Evolutionary conservation across 2,329 filamentous ascomycete species (phyloP).

Genomic region (Pyrenochaeta sp.): DNA sequence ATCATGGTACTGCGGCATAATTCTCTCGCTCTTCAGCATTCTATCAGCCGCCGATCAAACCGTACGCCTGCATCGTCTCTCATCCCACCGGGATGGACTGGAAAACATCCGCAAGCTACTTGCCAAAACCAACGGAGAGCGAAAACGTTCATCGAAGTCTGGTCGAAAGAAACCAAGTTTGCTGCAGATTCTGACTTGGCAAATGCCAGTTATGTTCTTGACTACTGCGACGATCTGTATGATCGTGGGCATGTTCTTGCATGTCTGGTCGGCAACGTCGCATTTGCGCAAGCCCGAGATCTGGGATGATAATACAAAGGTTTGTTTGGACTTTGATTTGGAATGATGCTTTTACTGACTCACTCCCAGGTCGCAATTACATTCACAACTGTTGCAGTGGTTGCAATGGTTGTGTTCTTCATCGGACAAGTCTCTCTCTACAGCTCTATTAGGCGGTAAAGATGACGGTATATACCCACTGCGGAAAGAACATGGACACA

Average conservation of each 20-base stretch:
- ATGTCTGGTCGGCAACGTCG: conserved; percentile 47
- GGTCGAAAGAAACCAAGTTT: conserved; percentile 32
- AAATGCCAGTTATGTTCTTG: conserved; percentile 49
- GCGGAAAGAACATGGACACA: no score
- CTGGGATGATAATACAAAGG: conserved; percentile 45
- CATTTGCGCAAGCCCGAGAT: conserved; percentile 27
- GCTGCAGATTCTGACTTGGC: conserved; percentile 47
- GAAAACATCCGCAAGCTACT: conserved; percentile 46
- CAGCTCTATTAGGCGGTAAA: conserved; percentile 4
- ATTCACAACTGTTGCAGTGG: conserved; percentile 19
- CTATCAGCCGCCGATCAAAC: conserved; percentile 55
- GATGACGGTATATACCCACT: no score
- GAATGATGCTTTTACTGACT: no score
- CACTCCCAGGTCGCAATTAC: conserved; percentile 31
- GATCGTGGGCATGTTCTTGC: conserved; percentile 49
- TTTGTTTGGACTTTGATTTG: no score
- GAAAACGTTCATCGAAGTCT: conserved; percentile 21
- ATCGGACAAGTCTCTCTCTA: conserved; percentile 27
- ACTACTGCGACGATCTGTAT: conserved; percentile 45
- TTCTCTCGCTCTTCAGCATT: conserved; percentile 61
- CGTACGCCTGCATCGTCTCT: conserved; percentile 53
- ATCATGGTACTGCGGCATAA: conserved; percentile 53
- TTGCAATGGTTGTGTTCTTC: conserved; percentile 26
- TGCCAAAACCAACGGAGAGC: conserved; percentile 31
- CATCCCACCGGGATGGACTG: conserved; percentile 50